Conservation (phyloP, 2,329 filamentous ascomycete species). For the Zasmidium angulare region DNA sequence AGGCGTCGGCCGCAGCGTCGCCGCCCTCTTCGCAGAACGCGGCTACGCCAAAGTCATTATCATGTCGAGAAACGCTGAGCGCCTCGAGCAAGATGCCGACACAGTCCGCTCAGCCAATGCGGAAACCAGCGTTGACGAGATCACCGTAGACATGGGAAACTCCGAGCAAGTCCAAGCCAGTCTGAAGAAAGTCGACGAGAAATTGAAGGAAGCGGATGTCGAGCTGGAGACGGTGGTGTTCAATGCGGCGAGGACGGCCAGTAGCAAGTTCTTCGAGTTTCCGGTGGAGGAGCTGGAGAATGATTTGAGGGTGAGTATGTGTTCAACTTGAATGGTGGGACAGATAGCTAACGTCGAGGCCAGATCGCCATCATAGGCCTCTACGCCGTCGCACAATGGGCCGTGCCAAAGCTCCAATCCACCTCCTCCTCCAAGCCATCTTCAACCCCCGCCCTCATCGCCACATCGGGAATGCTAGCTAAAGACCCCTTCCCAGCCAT, state of each 20-base stretch:
- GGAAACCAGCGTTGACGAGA: slow-evolving; percentile 37
- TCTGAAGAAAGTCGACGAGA: slow-evolving; percentile 42
- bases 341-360: too few species aligned
- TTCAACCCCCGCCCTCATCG: slow-evolving; percentile 45
- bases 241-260: slow-evolving; percentile 50
- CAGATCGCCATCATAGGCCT: slow-evolving; percentile 50
- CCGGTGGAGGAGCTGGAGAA: slow-evolving; percentile 46
- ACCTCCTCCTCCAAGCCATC: too few species aligned
- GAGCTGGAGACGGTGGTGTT: slow-evolving; percentile 49
- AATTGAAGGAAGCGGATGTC: slow-evolving; percentile 33
- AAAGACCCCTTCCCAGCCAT: slow-evolving; percentile 37
- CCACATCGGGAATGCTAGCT: slow-evolving; percentile 49
- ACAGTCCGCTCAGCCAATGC: slow-evolving; percentile 16
- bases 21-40: slow-evolving; percentile 27
- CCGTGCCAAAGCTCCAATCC: slow-evolving; percentile 41
- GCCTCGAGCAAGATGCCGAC: slow-evolving; percentile 25
- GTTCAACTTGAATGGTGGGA: too few species aligned
- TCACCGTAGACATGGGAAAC: slow-evolving; percentile 45
- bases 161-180: slow-evolving; percentile 37
- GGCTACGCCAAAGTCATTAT: slow-evolving; percentile 28
- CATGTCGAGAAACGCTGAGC: slow-evolving; percentile 23
- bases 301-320: slow-evolving; percentile 45
- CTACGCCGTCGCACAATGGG: slow-evolving; percentile 46
- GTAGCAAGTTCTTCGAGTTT: slow-evolving; percentile 42
- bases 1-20: slow-evolving; percentile 30